These are phyloP conservation scores for Ophiostoma australiae DNA, from an alignment of 2,329 filamentous ascomycete species.

Conservation along the genomic window DNA sequence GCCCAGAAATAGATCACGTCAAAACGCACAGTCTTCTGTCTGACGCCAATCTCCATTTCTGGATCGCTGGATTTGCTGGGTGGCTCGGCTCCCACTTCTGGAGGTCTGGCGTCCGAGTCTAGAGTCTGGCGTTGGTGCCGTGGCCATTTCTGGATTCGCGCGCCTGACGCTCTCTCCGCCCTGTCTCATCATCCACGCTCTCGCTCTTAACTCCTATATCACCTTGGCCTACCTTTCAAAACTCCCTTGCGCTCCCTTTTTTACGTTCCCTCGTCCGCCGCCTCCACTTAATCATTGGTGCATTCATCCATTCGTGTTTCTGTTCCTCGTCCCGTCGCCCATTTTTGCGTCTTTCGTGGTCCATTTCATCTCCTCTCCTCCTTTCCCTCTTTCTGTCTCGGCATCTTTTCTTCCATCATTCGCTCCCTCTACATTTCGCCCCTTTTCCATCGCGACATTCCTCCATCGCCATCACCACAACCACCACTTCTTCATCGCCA, in stretches of 20 bases:
- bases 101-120: neutral
- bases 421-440: conserved; percentile 25
- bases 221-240: conserved; percentile 18
- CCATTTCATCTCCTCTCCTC: conserved; percentile 16
- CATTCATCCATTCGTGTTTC: conserved; percentile 22
- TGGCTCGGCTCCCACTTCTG: conserved; percentile 9
- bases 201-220: conserved; percentile 17
- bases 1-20: conserved; percentile 9
- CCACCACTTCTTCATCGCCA: conserved; percentile 22
- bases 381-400: conserved; percentile 7
- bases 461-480: conserved; percentile 24
- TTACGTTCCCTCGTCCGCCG: conserved; percentile 21
- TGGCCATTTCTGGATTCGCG: conserved; percentile 22
- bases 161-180: conserved; percentile 16
- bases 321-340: conserved; percentile 22
- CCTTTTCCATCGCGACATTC: conserved; percentile 17
- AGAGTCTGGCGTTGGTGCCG: conserved; percentile 14
- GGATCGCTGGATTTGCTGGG: too few relatives aligned
- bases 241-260: conserved; percentile 27
- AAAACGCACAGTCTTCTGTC: conserved; percentile 17
- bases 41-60: conserved; percentile 22
- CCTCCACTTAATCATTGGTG: conserved; percentile 27
- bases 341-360: conserved; percentile 23
- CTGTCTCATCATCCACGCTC: conserved; percentile 25
- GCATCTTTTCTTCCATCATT: conserved; percentile 20